Evolutionary conservation across 2,329 filamentous ascomycete genomes (phyloP).

Genomic region (Aspergillus puulaauensis): DNA sequence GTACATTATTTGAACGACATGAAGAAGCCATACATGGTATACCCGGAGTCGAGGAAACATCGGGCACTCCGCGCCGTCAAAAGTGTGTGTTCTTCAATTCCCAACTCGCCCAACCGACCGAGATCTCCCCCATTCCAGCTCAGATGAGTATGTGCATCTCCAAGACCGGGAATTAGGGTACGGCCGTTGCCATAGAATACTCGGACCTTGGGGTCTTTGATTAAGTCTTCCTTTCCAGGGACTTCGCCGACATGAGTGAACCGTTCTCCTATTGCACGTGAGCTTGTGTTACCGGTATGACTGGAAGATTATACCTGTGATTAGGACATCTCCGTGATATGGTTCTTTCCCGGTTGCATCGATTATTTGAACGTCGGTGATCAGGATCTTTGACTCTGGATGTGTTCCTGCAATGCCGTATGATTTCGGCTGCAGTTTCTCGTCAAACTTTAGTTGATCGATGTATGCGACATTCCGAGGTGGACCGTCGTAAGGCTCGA

Average conservation of each 20-base stretch:
- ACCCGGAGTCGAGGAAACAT: conserved; percentile 50
- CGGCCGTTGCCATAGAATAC: conserved; percentile 42
- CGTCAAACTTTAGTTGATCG: conserved; percentile 32
- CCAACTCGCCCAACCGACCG: conserved; percentile 41
- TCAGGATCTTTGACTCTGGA: conserved; percentile 32
- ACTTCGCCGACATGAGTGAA: conserved; percentile 33
- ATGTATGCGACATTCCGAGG: conserved; percentile 27
- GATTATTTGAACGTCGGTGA: conserved; percentile 42
- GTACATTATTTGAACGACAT: neutral
- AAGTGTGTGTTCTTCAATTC: conserved; percentile 50
- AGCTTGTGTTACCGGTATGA: neutral
- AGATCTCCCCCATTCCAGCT: conserved; percentile 51
- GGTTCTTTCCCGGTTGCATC: conserved; percentile 40
- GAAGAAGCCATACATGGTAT: conserved; percentile 32
- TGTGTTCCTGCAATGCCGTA: conserved; percentile 38
- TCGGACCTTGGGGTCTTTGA: conserved; percentile 32
- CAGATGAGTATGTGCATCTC: conserved; percentile 46
- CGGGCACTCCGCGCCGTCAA: conserved; percentile 45
- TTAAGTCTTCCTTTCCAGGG: conserved; percentile 27
- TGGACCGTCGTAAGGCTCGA: conserved; percentile 20
- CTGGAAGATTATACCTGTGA: conserved; percentile 28
- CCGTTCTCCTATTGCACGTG: neutral
- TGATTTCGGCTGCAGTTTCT: conserved; percentile 31
- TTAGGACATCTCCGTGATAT: conserved; percentile 41
- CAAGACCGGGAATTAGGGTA: conserved; percentile 52